Conservation (phyloP, 345 rosid genomes). For the Hibiscus trionum region DNA sequence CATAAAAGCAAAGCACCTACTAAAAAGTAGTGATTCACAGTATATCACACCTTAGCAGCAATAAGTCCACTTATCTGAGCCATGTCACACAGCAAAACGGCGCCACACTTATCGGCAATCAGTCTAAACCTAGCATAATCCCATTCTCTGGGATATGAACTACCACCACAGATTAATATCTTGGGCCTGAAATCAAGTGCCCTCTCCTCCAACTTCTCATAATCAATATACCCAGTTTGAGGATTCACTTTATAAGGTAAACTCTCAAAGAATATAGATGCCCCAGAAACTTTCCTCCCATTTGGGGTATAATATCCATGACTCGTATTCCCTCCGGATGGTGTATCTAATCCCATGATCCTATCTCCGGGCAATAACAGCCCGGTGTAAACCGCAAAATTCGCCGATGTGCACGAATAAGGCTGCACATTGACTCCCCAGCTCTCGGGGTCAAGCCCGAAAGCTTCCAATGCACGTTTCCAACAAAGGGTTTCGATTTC, state of each 20-base stretch:
- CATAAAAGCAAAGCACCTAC: not conserved
- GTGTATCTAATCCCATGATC: slow-evolving; percentile 72
- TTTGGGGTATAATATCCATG: slow-evolving; percentile 69
- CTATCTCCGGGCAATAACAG: slow-evolving; percentile 59
- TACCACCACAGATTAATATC: slow-evolving; percentile 84
- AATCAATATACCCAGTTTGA: slow-evolving; percentile 60
- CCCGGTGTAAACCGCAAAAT: slow-evolving; percentile 64
- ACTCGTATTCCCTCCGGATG: slow-evolving; percentile 72
- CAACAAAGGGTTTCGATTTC: slow-evolving; percentile 62
- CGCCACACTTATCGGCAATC: slow-evolving; percentile 71
- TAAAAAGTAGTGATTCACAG: slow-evolving; percentile 1
- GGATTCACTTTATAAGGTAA: slow-evolving; percentile 76
- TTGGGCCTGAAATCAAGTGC: slow-evolving; percentile 77
- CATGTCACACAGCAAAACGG: slow-evolving; percentile 70
- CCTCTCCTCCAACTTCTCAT: slow-evolving; percentile 75
- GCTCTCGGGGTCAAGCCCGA: slow-evolving; percentile 41
- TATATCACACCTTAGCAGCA: slow-evolving; percentile 67
- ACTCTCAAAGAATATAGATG: slow-evolving; percentile 81
- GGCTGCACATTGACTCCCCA: slow-evolving; percentile 92
- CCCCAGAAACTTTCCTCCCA: slow-evolving; percentile 70
- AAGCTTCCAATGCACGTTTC: slow-evolving; percentile 59
- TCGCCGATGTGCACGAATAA: slow-evolving; percentile 73
- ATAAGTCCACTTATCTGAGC: slow-evolving; percentile 80
- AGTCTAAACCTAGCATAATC: slow-evolving; percentile 69
- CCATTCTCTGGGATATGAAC: slow-evolving; percentile 82